Evolutionary conservation across 768 basidiomycete species (phyloP).

Genomic region (Podaxis sp.): DNA sequence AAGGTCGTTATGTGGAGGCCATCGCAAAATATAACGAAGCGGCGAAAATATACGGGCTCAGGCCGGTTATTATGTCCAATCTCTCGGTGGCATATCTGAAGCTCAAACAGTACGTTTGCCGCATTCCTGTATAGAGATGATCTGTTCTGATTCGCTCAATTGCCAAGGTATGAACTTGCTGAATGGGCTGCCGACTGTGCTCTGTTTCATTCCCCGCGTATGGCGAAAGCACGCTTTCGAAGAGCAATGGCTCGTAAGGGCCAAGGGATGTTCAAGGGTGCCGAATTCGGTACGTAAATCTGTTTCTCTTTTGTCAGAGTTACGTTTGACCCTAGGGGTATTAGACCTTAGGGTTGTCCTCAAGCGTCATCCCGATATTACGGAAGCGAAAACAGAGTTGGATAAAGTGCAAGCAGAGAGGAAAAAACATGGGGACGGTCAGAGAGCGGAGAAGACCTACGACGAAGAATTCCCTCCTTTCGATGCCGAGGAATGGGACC

Average conservation of each 20-base stretch:
- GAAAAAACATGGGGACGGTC: conserved; percentile 16
- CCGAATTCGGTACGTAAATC: conserved; percentile 24
- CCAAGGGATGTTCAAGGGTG: conserved; percentile 21
- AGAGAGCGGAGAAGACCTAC: conserved; percentile 20
- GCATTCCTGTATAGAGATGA: not conserved
- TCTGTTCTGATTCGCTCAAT: not conserved
- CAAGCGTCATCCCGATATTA: conserved; percentile 27
- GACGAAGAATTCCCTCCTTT: conserved; percentile 34
- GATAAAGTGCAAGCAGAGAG: conserved; percentile 21
- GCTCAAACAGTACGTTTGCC: conserved; percentile 26
- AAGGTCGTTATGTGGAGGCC: conserved; percentile 30
- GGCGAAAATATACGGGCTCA: conserved; percentile 26
- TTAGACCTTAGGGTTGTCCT: conserved; percentile 37
- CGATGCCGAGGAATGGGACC: conserved; percentile 33
- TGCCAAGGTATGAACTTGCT: conserved; percentile 30
- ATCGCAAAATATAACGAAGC: conserved; percentile 26
- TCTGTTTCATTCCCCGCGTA: conserved; percentile 30
- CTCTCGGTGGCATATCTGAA: conserved; percentile 35
- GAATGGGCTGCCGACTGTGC: conserved; percentile 33
- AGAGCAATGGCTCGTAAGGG: conserved; percentile 36
- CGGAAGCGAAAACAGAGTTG: conserved; percentile 27
- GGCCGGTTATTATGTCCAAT: conserved; percentile 34
- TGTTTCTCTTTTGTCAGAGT: too few species aligned
- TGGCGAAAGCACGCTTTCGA: conserved; percentile 37
- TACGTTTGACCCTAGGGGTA: not conserved